Evolutionary conservation across 1,284 basidiomycete species (phyloP).

Genomic region (Phylloboletellus chloephorus): DNA sequence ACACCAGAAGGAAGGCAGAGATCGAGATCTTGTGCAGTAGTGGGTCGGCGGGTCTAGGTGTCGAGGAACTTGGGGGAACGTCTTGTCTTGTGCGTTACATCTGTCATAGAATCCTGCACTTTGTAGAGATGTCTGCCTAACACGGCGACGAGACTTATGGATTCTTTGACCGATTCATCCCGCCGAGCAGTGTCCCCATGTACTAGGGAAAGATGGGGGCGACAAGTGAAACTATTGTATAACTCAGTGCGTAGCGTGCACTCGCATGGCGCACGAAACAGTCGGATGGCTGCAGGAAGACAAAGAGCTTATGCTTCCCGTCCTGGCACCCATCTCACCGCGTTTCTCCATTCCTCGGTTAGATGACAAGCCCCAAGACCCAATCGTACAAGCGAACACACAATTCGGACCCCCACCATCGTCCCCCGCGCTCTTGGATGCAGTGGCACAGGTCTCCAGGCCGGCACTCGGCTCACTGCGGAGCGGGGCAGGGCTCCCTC

Average conservation of each 20-base stretch:
- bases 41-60: constrained; percentile 2
- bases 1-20: constrained; percentile 79
- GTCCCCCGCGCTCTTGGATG: background rate
- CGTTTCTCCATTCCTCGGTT: constrained; percentile 56
- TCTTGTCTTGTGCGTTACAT: constrained; percentile 26
- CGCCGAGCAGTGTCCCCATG: too few species aligned
- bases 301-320: constrained; percentile 19
- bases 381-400: constrained; percentile 60
- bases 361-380: constrained; percentile 67
- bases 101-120: constrained; percentile 24
- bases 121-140: constrained; percentile 25
- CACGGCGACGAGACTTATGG: background rate
- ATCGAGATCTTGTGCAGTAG: constrained; percentile 63
- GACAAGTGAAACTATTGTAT: too few species aligned
- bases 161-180: too few species aligned
- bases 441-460: background rate
- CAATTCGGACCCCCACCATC: constrained; percentile 27
- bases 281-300: constrained; percentile 17
- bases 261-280: constrained; percentile 8
- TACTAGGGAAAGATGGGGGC: too few species aligned
- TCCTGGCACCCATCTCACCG: constrained; percentile 36
- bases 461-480: constrained; percentile 17
- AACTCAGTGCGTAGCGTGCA: background rate
- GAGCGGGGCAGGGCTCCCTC: constrained; percentile 20
- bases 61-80: constrained; percentile 13